Percentiles rank a stretch among this genome's conserved stretches.
Conservation (phyloP, 352 stramenopile species). For the Phytophthora macrochlamydospora region DNA sequence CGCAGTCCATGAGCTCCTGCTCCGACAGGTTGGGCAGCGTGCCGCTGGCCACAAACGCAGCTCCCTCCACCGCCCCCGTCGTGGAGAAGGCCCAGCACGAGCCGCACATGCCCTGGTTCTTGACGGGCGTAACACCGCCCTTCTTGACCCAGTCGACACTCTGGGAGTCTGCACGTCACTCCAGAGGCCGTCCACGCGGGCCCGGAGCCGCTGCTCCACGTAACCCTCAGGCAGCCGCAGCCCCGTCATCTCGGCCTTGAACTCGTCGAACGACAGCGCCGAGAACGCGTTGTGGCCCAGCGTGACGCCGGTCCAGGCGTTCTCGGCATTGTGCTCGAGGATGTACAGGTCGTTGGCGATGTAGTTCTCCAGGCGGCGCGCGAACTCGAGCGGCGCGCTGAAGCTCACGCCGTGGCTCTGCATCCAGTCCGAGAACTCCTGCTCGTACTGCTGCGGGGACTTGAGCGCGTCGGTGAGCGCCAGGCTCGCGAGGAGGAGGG, state of each 20-base stretch:
- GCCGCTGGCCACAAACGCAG: constrained; percentile 92
- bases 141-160: constrained; percentile 95
- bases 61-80: constrained; percentile 97
- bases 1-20: constrained; percentile 98
- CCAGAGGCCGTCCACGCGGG: constrained; percentile 36
- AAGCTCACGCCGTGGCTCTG: constrained; percentile 51
- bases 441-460: constrained; percentile 72
- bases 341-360: constrained; percentile 90
- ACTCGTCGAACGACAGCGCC: constrained; percentile 96
- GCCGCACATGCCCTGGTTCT: constrained; percentile 95
- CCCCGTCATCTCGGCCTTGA: constrained; percentile 75
- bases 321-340: constrained; percentile 82
- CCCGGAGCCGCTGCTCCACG: constrained; percentile 62
- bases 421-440: constrained; percentile 78
- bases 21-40: constrained; percentile 94
- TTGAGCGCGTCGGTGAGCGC: constrained; percentile 48
- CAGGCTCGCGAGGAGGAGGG: constrained; percentile 33
- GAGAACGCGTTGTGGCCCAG: constrained; percentile 66
- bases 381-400: constrained; percentile 71
- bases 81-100: constrained; percentile 98
- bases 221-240: constrained; percentile 56
- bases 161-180: constrained; percentile 54
- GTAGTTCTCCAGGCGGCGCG: constrained; percentile 73
- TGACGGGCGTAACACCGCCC: constrained; percentile 92
- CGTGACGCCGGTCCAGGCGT: constrained; percentile 73